A percentile compares a stretch with the other conserved stretches of the same genome.
Conservation (phyloP, 2,329 filamentous ascomycete species). For the Pseudocercospora cruenta region DNA sequence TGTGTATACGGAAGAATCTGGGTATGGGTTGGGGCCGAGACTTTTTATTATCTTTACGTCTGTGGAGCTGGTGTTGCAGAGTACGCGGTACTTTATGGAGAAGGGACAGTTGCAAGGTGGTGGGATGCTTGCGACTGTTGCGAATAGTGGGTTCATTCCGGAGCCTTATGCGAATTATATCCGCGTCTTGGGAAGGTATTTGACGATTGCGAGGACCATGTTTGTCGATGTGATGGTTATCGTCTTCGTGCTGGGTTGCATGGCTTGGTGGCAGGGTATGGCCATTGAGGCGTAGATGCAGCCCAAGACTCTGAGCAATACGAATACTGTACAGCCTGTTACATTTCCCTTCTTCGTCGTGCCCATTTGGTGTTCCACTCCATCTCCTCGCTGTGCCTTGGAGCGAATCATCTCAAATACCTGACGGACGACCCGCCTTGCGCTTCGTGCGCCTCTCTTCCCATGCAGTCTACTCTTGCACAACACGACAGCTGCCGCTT, state of each 20-base stretch:
- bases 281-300: conserved; percentile 21
- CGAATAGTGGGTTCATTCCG: conserved; percentile 64
- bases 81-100: conserved; percentile 71
- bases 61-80: conserved; percentile 72
- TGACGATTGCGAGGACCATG: conserved; percentile 72
- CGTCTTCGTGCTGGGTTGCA: conserved; percentile 72
- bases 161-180: conserved; percentile 65
- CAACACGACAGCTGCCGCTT: background rate
- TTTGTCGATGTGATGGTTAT: conserved; percentile 74
- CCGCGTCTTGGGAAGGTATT: conserved; percentile 65
- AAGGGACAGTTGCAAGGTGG: conserved; percentile 60
- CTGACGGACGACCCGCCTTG: background rate
- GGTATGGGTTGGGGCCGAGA: conserved; percentile 50
- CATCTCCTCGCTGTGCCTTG: background rate
- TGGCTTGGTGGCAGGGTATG: conserved; percentile 51
- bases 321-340: background rate
- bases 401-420: background rate
- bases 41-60: conserved; percentile 85
- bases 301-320: background rate
- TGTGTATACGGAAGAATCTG: conserved; percentile 44
- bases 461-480: background rate
- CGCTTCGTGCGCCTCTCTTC: background rate
- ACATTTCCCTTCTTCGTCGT: background rate
- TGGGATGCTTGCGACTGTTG: conserved; percentile 66
- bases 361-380: background rate